Evolutionary conservation across 305 asterid genomes (phyloP), one percentile per base, ranked within the genome.

Genomic region (Fraxinus paxiana): DNA sequence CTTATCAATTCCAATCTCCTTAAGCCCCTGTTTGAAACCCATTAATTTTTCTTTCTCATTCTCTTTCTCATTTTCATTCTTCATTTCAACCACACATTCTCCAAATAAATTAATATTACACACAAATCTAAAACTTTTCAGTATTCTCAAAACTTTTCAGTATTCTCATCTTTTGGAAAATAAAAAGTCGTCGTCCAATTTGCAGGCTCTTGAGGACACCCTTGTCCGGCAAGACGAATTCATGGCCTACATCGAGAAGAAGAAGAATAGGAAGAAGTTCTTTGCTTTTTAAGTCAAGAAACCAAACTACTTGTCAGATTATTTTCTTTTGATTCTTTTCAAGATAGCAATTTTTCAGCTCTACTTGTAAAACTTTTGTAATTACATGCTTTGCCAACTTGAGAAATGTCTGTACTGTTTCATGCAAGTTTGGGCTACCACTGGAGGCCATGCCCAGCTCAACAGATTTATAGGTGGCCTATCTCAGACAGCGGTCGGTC

Each of bases 211-310:
- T 0, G 94, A 93, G 84, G 88, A 88, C 69, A 79, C 97, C 24
- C 86, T 90, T 17, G 77, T 86, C 46, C 93, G 87, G 77, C 97
- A 92, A 87, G 92, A 86, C 43, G 95, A 92, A 88, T 87, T 93
- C 31, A 43, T 90, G 1, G 92, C 93, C 24, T 92, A 88, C 84
- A 83, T 93, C 18, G 97, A 93, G 86, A 92, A 92, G 82, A 90
- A 92, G 83, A 93, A 92, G 85, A 92, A 89, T 86, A 93, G 90
- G 83, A 88, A 89, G 90, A 89, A 87, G 89, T 88, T 93, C 85
- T 92, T 93, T 81, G 97, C 94, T 63, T 92, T 92, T 85, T 93
- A 71, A 84, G 20, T 6, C 34, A 73, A 77, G 69, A 76, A 73
- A 77, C 35, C 61, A 46, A 59, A 46, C 33, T 10, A 69, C 34